Evolutionary conservation across 169 alveolate species (phyloP).

Genomic region (Cryptosporidium baileyi): DNA sequence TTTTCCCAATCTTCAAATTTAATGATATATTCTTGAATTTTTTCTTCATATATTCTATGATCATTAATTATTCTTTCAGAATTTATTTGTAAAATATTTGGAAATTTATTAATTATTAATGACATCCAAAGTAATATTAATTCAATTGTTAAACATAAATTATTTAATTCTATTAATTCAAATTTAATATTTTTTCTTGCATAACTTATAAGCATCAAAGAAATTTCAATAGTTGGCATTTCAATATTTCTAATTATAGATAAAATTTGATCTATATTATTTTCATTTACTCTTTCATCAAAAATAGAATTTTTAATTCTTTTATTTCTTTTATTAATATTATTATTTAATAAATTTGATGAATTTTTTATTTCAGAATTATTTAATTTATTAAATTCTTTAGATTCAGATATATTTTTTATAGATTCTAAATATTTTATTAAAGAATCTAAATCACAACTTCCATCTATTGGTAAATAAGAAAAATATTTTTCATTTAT

Average conservation of each 20-base stretch:
- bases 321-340: slow-evolving; percentile 15
- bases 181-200: slow-evolving; percentile 21
- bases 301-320: not conserved
- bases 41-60: too few species aligned
- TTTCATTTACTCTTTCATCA: slow-evolving; percentile 29
- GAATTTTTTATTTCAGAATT: not conserved
- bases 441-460: too few species aligned
- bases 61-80: not conserved
- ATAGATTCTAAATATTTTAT: not conserved
- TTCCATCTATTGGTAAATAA: not conserved
- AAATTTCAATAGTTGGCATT: slow-evolving; percentile 31
- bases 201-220: slow-evolving; percentile 3
- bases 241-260: not conserved
- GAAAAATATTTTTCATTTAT: slow-evolving; percentile 1
- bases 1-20: slow-evolving; percentile 4
- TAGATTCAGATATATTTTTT: too few species aligned
- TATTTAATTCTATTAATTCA: not conserved
- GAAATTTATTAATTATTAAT: slow-evolving; percentile 12
- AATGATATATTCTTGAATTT: not conserved
- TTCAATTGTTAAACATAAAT: slow-evolving; percentile 22
- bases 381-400: not conserved
- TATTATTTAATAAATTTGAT: not conserved
- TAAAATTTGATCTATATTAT: slow-evolving; percentile 6
- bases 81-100: not conserved
- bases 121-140: slow-evolving; percentile 22